Percentiles rank a stretch among this genome's conserved stretches.
These are phyloP conservation scores for Phytophthora litchii DNA, from an alignment of 352 stramenopile species.

Conservation along the genomic window DNA sequence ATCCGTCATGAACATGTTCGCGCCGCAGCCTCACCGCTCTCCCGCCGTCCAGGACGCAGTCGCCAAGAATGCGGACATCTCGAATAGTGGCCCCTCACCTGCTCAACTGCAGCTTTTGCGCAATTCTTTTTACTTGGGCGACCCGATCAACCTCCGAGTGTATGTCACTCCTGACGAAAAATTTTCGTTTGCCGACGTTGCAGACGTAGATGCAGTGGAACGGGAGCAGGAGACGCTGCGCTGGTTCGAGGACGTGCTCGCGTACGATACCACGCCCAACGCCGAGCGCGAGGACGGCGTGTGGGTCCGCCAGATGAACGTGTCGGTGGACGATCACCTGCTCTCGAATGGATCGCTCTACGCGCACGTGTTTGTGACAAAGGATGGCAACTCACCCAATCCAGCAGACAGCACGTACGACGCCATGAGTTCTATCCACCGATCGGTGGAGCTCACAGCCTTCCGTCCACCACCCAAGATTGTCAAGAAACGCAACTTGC, in stretches of 20 bases:
- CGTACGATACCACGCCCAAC: slow-evolving; percentile 61
- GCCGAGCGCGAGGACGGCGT: slow-evolving; percentile 49
- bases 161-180: slow-evolving; percentile 58
- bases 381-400: slow-evolving; percentile 73
- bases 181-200: slow-evolving; percentile 59
- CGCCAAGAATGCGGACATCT: slow-evolving; percentile 23
- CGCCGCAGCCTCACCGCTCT: slow-evolving; percentile 16
- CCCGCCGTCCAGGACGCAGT: slow-evolving; percentile 15
- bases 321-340: slow-evolving; percentile 73
- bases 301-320: slow-evolving; percentile 63
- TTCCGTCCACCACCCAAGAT: slow-evolving; percentile 79
- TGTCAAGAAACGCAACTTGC: slow-evolving; percentile 81
- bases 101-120: slow-evolving; percentile 29
- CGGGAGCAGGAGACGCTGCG: slow-evolving; percentile 63
- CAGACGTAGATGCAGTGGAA: slow-evolving; percentile 23
- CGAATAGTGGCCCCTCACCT: slow-evolving; percentile 15
- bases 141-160: slow-evolving; percentile 63
- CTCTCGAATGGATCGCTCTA: slow-evolving; percentile 80
- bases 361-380: slow-evolving; percentile 87
- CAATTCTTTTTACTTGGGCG: slow-evolving; percentile 67
- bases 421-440: slow-evolving; percentile 55
- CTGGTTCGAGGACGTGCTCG: slow-evolving; percentile 60
- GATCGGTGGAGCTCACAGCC: slow-evolving; percentile 67
- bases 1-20: slow-evolving; percentile 49
- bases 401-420: slow-evolving; percentile 66